Conservation (phyloP, 805 yeast species). For the Candida palmyrensis region DNA sequence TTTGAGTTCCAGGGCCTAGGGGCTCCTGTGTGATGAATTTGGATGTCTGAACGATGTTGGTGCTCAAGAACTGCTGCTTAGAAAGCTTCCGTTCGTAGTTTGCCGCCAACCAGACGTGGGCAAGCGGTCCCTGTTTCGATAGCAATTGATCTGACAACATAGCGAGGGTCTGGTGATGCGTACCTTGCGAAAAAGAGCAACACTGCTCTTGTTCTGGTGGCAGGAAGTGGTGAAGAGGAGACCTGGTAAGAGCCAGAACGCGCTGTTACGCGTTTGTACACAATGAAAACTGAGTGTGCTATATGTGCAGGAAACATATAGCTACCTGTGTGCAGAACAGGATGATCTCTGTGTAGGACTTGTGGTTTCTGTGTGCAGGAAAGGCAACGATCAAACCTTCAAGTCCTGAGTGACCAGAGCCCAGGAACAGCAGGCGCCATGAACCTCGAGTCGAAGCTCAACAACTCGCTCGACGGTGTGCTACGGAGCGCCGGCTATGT, state of each 20-base stretch:
- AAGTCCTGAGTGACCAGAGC: too few relatives aligned
- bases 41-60: conserved; percentile 58
- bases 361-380: too few relatives aligned
- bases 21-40: conserved; percentile 23
- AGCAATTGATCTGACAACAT: conserved; percentile 42
- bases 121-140: conserved; percentile 76
- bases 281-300: too few relatives aligned
- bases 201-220: neutral
- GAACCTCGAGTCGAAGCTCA: conserved; percentile 37
- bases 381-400: too few relatives aligned
- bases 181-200: neutral
- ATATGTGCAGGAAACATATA: too few relatives aligned
- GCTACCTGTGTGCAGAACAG: too few relatives aligned
- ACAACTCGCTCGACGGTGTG: conserved; percentile 34
- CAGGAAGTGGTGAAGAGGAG: neutral
- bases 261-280: neutral
- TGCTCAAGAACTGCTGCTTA: conserved; percentile 64
- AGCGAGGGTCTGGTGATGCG: neutral
- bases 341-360: too few relatives aligned
- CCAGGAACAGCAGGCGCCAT: too few relatives aligned
- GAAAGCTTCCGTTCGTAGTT: conserved; percentile 76
- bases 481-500: conserved; percentile 40
- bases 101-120: conserved; percentile 91
- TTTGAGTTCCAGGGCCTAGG: conserved; percentile 7
- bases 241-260: conserved; percentile 1